Conservation (phyloP, 768 basidiomycete species). For the Lentinula edodes region DNA sequence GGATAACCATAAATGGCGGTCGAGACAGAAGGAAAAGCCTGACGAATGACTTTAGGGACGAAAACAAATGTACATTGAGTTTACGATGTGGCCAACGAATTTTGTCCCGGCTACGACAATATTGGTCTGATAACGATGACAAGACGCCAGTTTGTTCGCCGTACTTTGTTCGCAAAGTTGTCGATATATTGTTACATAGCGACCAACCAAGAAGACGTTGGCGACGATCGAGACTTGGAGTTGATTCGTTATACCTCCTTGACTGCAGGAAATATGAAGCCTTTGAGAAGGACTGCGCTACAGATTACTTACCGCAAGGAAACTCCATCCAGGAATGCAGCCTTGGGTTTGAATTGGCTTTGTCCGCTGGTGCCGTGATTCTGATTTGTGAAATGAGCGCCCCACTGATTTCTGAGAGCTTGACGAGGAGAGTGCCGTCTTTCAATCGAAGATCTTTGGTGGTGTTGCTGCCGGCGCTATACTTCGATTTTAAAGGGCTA, state of each 20-base stretch:
- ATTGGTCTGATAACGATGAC: slow-evolving; percentile 49
- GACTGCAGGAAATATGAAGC: slow-evolving; percentile 33
- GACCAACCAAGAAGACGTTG: slow-evolving; percentile 61
- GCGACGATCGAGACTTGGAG: slow-evolving; percentile 71
- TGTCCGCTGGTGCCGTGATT: slow-evolving; percentile 26
- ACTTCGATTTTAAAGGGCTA: neutral
- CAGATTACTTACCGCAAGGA: slow-evolving; percentile 56
- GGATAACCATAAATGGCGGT: slow-evolving; percentile 81
- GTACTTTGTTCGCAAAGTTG: slow-evolving; percentile 65
- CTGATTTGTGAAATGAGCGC: slow-evolving; percentile 43
- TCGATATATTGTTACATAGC: slow-evolving; percentile 24
- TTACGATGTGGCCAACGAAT: slow-evolving; percentile 61
- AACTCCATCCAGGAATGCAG: slow-evolving; percentile 45
- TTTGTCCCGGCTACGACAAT: no score
- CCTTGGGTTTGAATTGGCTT: slow-evolving; percentile 14
- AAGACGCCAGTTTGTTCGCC: slow-evolving; percentile 49
- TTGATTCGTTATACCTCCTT: slow-evolving; percentile 68
- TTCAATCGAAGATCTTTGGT: slow-evolving; percentile 8
- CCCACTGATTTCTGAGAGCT: slow-evolving; percentile 48
- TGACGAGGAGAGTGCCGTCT: slow-evolving; percentile 11
- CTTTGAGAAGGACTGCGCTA: slow-evolving; percentile 1
- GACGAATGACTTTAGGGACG: neutral
- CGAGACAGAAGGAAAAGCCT: slow-evolving; percentile 82
- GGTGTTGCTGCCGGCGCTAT: slow-evolving; percentile 44
- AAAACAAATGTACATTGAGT: slow-evolving; percentile 14